These are phyloP conservation scores for Septoria linicola DNA, from an alignment of 2,329 filamentous ascomycete genomes.

Conservation along the genomic window DNA sequence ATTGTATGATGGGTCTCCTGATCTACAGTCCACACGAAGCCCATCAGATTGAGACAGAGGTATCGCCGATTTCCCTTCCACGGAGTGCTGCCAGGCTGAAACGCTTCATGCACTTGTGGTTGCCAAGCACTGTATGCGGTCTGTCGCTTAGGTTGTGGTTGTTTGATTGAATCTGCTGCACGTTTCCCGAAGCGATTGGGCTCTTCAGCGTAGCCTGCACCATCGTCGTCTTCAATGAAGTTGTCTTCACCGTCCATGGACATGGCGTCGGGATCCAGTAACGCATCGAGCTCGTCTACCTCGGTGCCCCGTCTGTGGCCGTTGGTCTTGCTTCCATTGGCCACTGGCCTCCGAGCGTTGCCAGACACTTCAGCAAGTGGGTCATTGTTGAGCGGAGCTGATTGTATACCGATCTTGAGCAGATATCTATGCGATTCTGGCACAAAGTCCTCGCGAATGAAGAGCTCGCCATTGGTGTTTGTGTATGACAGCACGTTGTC, in stretches of 20 bases:
- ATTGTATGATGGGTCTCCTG: conserved; percentile 87
- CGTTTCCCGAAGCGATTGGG: conserved; percentile 65
- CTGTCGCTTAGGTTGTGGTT: conserved; percentile 53
- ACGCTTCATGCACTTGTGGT: conserved; percentile 74
- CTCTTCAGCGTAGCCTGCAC: conserved; percentile 76
- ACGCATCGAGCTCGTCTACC: conserved; percentile 73
- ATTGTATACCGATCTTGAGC: conserved; percentile 60
- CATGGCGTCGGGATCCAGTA: conserved; percentile 65
- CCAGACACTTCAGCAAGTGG: conserved; percentile 68
- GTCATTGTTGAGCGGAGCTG: conserved; percentile 83
- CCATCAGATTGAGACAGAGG: conserved; percentile 86
- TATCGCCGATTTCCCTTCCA: conserved; percentile 95
- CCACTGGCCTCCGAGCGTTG: conserved; percentile 58
- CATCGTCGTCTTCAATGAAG: conserved; percentile 94
- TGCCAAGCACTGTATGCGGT: conserved; percentile 50
- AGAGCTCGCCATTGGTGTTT: conserved; percentile 88
- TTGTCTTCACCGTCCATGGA: conserved; percentile 63
- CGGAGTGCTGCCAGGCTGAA: conserved; percentile 91
- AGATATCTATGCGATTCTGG: conserved; percentile 50
- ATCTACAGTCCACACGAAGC: conserved; percentile 95
- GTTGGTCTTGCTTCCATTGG: conserved; percentile 53
- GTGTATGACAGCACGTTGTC: conserved; percentile 90
- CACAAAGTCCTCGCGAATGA: conserved; percentile 74
- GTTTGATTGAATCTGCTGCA: conserved; percentile 41
- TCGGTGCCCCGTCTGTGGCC: conserved; percentile 58